Evolutionary conservation across 2,329 filamentous ascomycete species (phyloP), one percentile per base, ranked within the genome.

Genomic region (Penicillium sp.): DNA sequence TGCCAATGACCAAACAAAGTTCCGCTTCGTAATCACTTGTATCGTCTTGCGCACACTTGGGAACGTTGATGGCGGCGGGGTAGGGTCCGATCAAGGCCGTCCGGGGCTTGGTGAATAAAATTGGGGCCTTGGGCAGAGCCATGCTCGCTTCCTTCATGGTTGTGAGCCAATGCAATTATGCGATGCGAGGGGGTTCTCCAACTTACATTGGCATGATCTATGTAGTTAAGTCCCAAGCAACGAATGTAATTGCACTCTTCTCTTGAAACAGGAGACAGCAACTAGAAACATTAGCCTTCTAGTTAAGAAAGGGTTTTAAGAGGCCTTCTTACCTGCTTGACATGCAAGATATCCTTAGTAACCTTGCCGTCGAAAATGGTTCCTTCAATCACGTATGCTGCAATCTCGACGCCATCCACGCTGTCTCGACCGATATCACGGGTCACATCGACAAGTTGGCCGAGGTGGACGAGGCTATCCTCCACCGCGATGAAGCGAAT

Each of bases 11-110:
- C 4, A 75, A 19, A 4, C 69, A 64, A 0, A 73, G 60, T 47
- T 75, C 73, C 4, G 69, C 73, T 56, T 76, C 73, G 40, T 75
- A 76, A 45, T 76, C 74, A 10, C 61, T 72, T 12, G 67, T 71
- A 0, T 63, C 74, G 49, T 75, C 73, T 44, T 76, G 74, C 1
- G 73, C 73, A 37, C 65, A 70, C 38, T 69, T 70, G 0, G 74
- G 74, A 9, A 75, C 66, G 17, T 71, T 73, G 42, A 75, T 70
- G 2, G 64, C 56, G 7, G 69, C 68, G 3, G 70, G 70, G 26
- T 68, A 70, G 0, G 73, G 74, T 2, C 67, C 74, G 8, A 60
- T 63, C 1, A 76, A 47, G 8, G 73, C 69, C 4, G 69, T 64
- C 2, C 71, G 67, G 1, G 73, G 74, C 57, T 76, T 75, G 17